Evolutionary conservation across 108 stramenopile species (phyloP).

Genomic region (Fragilaria crotonensis): DNA sequence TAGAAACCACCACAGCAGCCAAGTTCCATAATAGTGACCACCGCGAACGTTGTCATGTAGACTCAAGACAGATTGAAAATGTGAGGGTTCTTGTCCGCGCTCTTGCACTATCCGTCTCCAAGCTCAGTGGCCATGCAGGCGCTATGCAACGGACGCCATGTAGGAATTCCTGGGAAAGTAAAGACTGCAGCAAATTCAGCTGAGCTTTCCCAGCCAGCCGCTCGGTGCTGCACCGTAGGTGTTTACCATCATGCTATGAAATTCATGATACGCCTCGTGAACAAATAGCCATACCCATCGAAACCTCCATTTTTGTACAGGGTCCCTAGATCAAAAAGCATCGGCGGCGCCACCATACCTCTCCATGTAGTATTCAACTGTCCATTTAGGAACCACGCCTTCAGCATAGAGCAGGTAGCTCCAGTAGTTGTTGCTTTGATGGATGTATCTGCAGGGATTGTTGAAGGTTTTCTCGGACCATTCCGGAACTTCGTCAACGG

Average conservation of each 20-base stretch:
- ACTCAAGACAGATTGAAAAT: not conserved
- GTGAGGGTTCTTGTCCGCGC: not conserved
- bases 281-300: not conserved
- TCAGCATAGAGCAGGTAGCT: not conserved
- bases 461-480: not conserved
- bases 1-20: not conserved
- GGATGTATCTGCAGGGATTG: not conserved
- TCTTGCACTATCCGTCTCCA: no score
- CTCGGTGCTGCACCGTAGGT: not conserved
- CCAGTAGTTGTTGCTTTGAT: not conserved
- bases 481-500: not conserved
- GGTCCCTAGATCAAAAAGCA: not conserved
- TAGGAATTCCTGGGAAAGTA: not conserved
- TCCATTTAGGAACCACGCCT: not conserved
- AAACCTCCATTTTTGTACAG: not conserved
- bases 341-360: not conserved
- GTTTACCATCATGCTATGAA: not conserved
- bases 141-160: not conserved
- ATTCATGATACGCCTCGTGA: not conserved
- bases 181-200: not conserved
- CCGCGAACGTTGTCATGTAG: not conserved
- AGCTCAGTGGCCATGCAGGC: not conserved
- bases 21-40: not conserved
- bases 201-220: not conserved
- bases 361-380: not conserved